Evolutionary conservation across 2,329 filamentous ascomycete genomes (phyloP), one percentile per base, ranked within the genome.

Genomic region (Fusarium sp.): DNA sequence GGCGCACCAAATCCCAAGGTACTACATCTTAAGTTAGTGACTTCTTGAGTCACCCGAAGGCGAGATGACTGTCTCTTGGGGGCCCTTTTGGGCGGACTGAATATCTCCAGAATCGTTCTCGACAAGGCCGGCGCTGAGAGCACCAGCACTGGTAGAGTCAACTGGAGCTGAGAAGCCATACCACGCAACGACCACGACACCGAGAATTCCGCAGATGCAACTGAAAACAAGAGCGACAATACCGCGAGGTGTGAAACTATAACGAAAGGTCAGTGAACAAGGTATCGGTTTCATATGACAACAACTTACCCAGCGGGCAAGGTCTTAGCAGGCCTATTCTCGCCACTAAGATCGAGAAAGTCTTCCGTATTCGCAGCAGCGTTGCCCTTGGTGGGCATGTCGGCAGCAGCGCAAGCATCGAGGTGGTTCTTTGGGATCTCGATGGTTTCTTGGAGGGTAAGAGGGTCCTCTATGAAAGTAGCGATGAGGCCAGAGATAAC

Each of bases 201-300:
- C 93, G 10, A 93, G 73, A 49, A 94, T 83, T 6, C 92, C 93
- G 6, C 85, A 85, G 7, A 94, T 71, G 68, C 87, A 87, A 75
- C 90, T 93, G 77, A 95, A 94, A 9, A 91, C 90, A 71, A 96
- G 80, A 11, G 93, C 93, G 3, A 93, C 89, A 49, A 92, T 91
- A 10, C 93, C 93, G 32, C 86, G 85, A 0, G 90, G 78, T 1
- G 90, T 93, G 76, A 94, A 94, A 2, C 85, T 85, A n/a, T 6
- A 18, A 20, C 42, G 12, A 21, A 28, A 28, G 21, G 48, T 54
- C 37, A 69, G 42, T 23, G 8, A 42, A 50, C 13, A 20, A 4
- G 20, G 16, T 30, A 42, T 14, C 4, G 27, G 37, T 43, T 8
- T 8, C 37, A n/a, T 8, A 7, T 37, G 13, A 20, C 10, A 20